phyloP scores from a whole-genome alignment of 139 green algal genomes.

The Chlorella vulgaris region DNA sequence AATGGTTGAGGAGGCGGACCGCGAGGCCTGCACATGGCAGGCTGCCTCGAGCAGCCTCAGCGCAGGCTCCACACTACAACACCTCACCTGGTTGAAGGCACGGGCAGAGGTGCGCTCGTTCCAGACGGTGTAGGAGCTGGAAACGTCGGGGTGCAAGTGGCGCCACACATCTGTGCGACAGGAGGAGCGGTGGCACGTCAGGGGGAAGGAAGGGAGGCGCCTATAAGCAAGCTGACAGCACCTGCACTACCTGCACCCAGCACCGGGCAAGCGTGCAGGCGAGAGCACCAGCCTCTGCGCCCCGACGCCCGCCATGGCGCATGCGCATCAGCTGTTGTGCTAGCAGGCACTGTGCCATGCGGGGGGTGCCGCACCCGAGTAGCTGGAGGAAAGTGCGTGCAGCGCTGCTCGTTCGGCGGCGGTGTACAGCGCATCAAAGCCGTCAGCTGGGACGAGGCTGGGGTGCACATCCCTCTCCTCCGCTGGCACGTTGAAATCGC shows the following conservation, averaged over 20 bases:
- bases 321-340: not conserved
- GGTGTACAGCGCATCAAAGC: conserved; percentile 42
- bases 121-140: conserved; percentile 67
- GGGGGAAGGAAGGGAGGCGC: not conserved
- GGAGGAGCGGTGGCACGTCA: too few relatives aligned
- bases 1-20: too few relatives aligned
- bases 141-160: conserved; percentile 46
- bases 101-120: conserved; percentile 71
- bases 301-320: too few relatives aligned
- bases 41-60: too few relatives aligned
- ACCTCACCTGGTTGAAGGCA: conserved; percentile 65
- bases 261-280: too few relatives aligned
- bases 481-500: conserved; percentile 68
- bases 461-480: conserved; percentile 55
- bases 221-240: too few relatives aligned
- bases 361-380: conserved; percentile 10
- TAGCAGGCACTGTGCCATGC: not conserved
- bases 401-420: conserved; percentile 46
- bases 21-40: too few relatives aligned
- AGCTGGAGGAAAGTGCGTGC: conserved; percentile 21
- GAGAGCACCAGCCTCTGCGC: too few relatives aligned
- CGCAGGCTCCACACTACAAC: too few relatives aligned
- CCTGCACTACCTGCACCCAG: too few relatives aligned
- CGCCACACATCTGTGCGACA: conserved; percentile 64
- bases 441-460: conserved; percentile 11